These are phyloP conservation scores for Anacardium occidentale DNA, from an alignment of 345 rosid genomes.

Conservation along the genomic window DNA sequence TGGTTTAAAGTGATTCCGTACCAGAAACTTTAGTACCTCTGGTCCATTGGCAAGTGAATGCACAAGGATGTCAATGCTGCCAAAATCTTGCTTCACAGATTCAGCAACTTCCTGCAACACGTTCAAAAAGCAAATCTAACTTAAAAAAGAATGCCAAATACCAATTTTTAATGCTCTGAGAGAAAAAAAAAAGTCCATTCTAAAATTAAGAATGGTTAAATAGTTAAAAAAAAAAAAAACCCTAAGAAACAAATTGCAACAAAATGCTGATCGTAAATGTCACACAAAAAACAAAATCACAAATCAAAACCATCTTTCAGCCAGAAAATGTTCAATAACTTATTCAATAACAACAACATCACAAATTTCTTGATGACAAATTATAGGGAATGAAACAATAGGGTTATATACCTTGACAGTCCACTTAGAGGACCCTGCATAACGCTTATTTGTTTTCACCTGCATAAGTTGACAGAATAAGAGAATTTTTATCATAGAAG, in stretches of 20 bases:
- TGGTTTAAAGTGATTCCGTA: not conserved
- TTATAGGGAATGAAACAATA: not conserved
- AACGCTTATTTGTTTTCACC: constrained; percentile 86
- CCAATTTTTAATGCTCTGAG: no score
- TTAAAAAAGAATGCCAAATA: not conserved
- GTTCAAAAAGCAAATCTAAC: constrained; percentile 8
- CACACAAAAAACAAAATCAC: not conserved
- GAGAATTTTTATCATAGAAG: not conserved
- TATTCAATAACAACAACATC: not conserved
- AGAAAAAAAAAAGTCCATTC: not conserved
- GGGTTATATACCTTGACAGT: constrained; percentile 68
- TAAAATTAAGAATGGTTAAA: not conserved
- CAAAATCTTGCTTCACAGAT: constrained; percentile 80
- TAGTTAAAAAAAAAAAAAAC: not conserved
- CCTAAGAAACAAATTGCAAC: not conserved
- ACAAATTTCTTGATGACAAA: not conserved
- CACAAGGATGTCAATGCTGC: constrained; percentile 88
- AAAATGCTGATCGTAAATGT: not conserved
- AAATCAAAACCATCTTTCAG: not conserved
- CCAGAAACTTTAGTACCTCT: constrained; percentile 50
- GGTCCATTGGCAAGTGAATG: constrained; percentile 98
- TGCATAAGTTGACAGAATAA: constrained; percentile 31
- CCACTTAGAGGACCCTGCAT: constrained; percentile 90
- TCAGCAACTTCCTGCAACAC: constrained; percentile 79
- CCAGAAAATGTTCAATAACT: not conserved